Evolutionary conservation across 2,329 filamentous ascomycete genomes (phyloP).

Genomic region (Aspergillus phoenicis): DNA sequence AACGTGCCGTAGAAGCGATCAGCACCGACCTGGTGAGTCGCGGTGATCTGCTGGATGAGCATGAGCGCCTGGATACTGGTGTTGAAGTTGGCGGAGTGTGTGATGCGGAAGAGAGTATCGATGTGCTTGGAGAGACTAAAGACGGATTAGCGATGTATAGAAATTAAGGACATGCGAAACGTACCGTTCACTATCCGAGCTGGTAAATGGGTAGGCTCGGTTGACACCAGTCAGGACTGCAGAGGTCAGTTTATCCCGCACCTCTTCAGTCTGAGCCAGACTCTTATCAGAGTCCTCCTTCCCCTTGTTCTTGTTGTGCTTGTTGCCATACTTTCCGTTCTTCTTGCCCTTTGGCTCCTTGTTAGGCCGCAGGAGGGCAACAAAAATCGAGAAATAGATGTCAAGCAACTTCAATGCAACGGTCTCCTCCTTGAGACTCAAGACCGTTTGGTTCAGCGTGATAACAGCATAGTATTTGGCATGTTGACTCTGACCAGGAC

Average conservation of each 20-base stretch:
- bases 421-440: conserved; percentile 79
- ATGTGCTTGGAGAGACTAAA: conserved; percentile 79
- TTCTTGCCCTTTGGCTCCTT: conserved; percentile 36
- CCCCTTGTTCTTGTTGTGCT: conserved; percentile 52
- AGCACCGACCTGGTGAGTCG: conserved; percentile 75
- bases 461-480: conserved; percentile 96
- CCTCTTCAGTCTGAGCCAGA: conserved; percentile 62
- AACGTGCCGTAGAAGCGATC: conserved; percentile 94
- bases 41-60: conserved; percentile 88
- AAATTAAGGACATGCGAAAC: conserved; percentile 28
- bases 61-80: conserved; percentile 95
- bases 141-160: conserved; percentile 24
- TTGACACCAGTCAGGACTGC: conserved; percentile 93
- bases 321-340: conserved; percentile 40
- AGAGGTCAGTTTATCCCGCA: conserved; percentile 88
- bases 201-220: conserved; percentile 89
- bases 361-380: conserved; percentile 72
- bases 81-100: conserved; percentile 98
- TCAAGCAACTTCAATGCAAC: conserved; percentile 79
- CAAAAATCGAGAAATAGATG: conserved; percentile 91
- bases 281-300: conserved; percentile 45
- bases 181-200: conserved; percentile 73
- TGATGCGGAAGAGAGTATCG: conserved; percentile 91
- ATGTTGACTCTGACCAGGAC: conserved; percentile 81
- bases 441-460: conserved; percentile 93